Evolutionary conservation across 2,329 filamentous ascomycete genomes (phyloP).

Genomic region (Aphanoascus verrucosus): DNA sequence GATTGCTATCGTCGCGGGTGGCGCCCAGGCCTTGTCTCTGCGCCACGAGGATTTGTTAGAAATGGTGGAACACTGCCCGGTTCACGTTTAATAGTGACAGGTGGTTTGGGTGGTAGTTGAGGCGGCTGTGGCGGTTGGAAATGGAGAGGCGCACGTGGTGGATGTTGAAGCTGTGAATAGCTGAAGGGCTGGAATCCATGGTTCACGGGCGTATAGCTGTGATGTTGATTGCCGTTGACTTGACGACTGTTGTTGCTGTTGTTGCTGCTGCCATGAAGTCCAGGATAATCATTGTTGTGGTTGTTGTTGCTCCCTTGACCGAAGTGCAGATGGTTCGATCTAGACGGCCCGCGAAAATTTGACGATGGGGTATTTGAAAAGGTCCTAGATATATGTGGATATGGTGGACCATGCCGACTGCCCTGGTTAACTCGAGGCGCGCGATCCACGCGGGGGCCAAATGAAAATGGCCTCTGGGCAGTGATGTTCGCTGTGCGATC

Average conservation of each 20-base stretch:
- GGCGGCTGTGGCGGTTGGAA: not conserved
- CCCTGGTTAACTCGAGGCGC: not conserved
- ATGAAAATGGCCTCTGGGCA: not conserved
- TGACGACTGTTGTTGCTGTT: not conserved
- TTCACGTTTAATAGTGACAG: not conserved
- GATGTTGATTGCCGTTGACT: not conserved
- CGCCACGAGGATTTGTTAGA: not conserved
- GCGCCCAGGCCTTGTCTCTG: not conserved
- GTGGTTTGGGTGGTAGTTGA: not conserved
- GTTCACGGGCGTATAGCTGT: not conserved
- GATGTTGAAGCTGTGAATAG: not conserved
- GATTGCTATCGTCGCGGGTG: not conserved
- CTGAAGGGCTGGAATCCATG: not conserved
- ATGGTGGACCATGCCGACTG: not conserved
- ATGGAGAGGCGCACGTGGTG: not conserved
- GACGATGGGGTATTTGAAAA: not conserved
- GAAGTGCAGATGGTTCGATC: not conserved
- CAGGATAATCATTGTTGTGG: not conserved
- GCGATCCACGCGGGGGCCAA: constrained; percentile 1
- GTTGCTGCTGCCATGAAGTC: not conserved
- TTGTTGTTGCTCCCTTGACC: not conserved
- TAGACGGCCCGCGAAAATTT: not conserved
- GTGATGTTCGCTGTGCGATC: not conserved
- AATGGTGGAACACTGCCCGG: not conserved
- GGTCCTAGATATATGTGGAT: not conserved